Conservation (phyloP, 352 stramenopile species). For the Pythium chondricola region DNA sequence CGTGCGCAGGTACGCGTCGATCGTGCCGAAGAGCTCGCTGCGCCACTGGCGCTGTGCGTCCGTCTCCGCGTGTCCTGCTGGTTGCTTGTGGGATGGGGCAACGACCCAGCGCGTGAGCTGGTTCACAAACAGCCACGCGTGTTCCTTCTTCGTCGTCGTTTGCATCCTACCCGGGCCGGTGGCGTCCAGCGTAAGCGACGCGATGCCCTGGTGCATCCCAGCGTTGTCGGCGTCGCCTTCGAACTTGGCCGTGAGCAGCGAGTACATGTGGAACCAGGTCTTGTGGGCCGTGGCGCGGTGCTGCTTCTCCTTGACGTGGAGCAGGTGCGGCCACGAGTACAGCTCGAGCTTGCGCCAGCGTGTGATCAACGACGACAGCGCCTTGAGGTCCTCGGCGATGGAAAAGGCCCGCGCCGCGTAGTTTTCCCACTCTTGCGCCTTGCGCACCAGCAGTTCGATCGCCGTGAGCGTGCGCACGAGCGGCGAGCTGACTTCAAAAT, state of each 20-base stretch:
- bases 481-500: conserved; percentile 83
- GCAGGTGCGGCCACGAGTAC: conserved; percentile 94
- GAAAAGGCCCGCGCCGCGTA: conserved; percentile 91
- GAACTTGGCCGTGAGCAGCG: conserved; percentile 74
- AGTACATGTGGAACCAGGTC: conserved; percentile 88
- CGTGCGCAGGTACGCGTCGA: conserved; percentile 90
- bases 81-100: conserved; percentile 16
- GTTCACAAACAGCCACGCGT: conserved; percentile 60
- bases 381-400: conserved; percentile 86
- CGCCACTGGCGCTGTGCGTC: conserved; percentile 63
- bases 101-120: conserved; percentile 64
- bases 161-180: no score
- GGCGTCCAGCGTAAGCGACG: neutral
- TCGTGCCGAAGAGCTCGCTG: conserved; percentile 77
- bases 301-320: conserved; percentile 86
- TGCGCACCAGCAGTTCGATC: conserved; percentile 94
- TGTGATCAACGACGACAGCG: conserved; percentile 93
- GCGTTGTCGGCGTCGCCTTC: conserved; percentile 28
- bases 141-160: conserved; percentile 16
- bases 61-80: conserved; percentile 1
- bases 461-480: conserved; percentile 91
- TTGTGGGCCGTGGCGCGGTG: conserved; percentile 71
- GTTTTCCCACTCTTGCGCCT: conserved; percentile 98
- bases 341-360: conserved; percentile 98
- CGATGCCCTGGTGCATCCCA: conserved; percentile 3